Evolutionary conservation across 1,284 basidiomycete genomes (phyloP).

Genomic region (Kwoniella shivajii): DNA sequence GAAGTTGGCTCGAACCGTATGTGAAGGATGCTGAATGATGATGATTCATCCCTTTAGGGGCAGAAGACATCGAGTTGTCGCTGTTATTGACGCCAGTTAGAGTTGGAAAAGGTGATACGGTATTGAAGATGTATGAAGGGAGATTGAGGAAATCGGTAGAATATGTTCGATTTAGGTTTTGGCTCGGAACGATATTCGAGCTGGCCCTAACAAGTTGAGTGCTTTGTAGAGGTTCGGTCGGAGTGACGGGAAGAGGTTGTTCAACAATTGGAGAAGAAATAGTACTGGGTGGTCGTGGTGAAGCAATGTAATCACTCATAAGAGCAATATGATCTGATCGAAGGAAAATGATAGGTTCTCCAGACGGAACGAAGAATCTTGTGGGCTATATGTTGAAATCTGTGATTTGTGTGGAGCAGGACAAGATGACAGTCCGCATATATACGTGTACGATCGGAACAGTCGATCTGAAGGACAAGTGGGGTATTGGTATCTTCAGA

Average conservation of each 20-base stretch:
- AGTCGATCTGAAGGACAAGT: not conserved
- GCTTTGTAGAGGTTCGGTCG: not conserved
- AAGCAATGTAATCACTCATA: not conserved
- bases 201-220: not conserved
- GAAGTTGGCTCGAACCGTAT: conserved; percentile 5
- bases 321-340: not conserved
- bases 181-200: not conserved
- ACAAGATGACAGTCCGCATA: too few relatives aligned
- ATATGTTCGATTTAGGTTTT: not conserved
- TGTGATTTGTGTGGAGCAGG: not conserved
- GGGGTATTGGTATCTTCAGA: not conserved
- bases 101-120: not conserved
- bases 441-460: not conserved
- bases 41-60: not conserved
- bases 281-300: not conserved
- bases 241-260: not conserved
- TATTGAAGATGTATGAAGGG: not conserved
- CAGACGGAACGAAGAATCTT: not conserved
- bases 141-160: not conserved
- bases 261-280: not conserved
- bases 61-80: conserved; percentile 4
- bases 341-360: not conserved
- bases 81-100: not conserved
- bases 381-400: not conserved
- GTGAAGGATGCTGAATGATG: conserved; percentile 13